Percentiles rank a stretch among this genome's conserved stretches.
Evolutionary conservation across 2,329 filamentous ascomycete species (phyloP).

Genomic region (Aspergillus ustus): DNA sequence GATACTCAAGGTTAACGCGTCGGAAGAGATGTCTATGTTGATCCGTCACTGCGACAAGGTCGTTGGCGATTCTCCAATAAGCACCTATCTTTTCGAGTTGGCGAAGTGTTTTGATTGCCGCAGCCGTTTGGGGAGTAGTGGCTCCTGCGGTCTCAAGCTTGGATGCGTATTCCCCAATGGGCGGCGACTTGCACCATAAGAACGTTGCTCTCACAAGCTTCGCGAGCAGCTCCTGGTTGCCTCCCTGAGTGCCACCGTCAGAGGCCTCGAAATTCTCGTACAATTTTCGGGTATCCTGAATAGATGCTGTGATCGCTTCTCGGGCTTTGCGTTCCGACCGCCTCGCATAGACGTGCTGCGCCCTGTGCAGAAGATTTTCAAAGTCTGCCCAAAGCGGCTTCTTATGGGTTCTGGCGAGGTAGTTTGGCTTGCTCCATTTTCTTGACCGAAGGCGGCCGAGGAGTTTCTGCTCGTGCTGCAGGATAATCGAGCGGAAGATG

Average conservation of each 20-base stretch:
- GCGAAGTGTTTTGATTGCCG: slow-evolving; percentile 8
- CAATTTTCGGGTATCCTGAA: not conserved
- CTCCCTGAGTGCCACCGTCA: not conserved
- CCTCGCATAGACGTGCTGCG: slow-evolving; percentile 4
- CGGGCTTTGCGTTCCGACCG: slow-evolving; percentile 1
- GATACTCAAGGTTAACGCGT: not conserved
- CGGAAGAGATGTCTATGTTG: slow-evolving; percentile 3
- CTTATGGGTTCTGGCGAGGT: slow-evolving; percentile 9
- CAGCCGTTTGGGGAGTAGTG: slow-evolving; percentile 3
- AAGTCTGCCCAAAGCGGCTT: slow-evolving; percentile 10
- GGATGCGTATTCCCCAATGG: slow-evolving; percentile 6
- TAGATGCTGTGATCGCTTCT: slow-evolving; percentile 7
- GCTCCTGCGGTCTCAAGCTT: slow-evolving; percentile 5
- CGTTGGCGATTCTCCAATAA: slow-evolving; percentile 11
- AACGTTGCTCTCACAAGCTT: slow-evolving; percentile 8
- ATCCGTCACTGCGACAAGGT: not conserved
- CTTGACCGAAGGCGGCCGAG: slow-evolving; percentile 9
- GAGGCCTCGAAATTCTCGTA: not conserved
- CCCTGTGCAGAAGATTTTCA: slow-evolving; percentile 7
- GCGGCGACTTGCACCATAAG: slow-evolving; percentile 2
- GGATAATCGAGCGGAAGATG: slow-evolving; percentile 8
- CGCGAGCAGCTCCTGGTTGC: not conserved
- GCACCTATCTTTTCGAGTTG: slow-evolving; percentile 14
- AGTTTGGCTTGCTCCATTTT: slow-evolving; percentile 11
- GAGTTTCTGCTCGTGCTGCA: slow-evolving; percentile 11